These are phyloP conservation scores for Colletotrichum chrysophilum DNA, from an alignment of 2,329 filamentous ascomycete species.

Conservation along the genomic window DNA sequence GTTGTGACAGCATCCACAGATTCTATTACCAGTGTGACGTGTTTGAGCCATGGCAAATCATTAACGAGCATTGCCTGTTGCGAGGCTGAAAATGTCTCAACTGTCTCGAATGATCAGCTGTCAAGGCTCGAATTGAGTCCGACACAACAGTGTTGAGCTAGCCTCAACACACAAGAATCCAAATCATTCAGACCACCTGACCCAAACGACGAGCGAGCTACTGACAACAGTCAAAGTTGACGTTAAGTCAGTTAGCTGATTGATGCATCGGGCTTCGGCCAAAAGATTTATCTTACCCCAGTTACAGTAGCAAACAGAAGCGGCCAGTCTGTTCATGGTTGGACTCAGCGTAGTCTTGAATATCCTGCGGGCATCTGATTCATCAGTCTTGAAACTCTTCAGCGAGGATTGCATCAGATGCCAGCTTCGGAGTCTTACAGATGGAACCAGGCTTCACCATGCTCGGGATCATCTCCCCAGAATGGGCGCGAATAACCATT, in stretches of 20 bases:
- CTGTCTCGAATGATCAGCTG: no score
- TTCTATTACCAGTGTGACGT: no score
- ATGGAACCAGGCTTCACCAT: rapidly evolving
- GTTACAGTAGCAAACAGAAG: no score
- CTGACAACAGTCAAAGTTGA: not conserved
- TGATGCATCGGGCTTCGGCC: rapidly evolving
- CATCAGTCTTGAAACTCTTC: rapidly evolving
- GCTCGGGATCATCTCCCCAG: not conserved
- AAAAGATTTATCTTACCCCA: not conserved
- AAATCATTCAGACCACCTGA: no score
- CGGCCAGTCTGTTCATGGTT: rapidly evolving
- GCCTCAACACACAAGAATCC: no score
- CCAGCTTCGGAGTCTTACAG: rapidly evolving
- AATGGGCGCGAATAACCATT: not conserved
- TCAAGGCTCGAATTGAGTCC: no score
- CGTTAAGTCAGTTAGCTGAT: rapidly evolving
- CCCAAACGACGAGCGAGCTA: no score
- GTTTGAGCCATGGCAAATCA: no score
- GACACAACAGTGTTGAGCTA: no score
- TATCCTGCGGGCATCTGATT: rapidly evolving
- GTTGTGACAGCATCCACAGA: no score
- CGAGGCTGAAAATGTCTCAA: no score
- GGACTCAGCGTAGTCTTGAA: rapidly evolving
- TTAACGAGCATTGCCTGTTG: no score
- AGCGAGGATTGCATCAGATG: rapidly evolving